Evolutionary conservation across 495 filamentous ascomycete species (phyloP).

Genomic region (Rostrohypoxylon terebratum): DNA sequence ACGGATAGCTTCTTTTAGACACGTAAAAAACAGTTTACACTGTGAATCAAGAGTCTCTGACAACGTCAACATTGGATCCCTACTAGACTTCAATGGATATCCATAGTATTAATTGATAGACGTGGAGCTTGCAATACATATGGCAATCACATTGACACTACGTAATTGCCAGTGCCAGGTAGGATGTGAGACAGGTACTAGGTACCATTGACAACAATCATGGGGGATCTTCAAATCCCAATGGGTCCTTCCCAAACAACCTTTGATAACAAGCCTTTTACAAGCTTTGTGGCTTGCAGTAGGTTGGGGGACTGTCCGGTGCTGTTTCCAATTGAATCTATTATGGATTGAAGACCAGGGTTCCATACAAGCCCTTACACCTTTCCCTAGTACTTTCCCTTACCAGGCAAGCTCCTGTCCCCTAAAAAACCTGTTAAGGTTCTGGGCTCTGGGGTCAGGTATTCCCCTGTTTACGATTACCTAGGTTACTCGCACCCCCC

Average conservation of each 20-base stretch:
- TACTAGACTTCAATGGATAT: not conserved
- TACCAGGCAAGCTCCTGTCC: not conserved
- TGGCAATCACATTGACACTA: not conserved
- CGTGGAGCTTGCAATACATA: not conserved
- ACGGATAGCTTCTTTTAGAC: not conserved
- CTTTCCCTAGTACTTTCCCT: not conserved
- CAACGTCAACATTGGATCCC: not conserved
- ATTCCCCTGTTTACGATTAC: conserved; percentile 1
- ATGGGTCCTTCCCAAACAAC: conserved; percentile 13
- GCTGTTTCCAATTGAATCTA: conserved; percentile 25
- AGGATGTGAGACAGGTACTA: not conserved
- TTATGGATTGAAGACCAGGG: conserved; percentile 7
- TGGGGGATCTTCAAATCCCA: conserved; percentile 12
- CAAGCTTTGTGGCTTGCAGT: conserved; percentile 35
- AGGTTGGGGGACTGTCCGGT: not conserved
- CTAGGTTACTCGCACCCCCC: not conserved
- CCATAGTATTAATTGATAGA: no score
- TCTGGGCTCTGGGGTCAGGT: conserved; percentile 6
- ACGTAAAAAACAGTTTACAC: not conserved
- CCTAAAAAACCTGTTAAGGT: conserved; percentile 17
- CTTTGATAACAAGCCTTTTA: conserved; percentile 1
- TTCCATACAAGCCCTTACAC: conserved; percentile 12
- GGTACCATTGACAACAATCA: not conserved
- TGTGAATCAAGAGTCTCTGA: not conserved
- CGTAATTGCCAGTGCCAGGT: conserved; percentile 5